Percentiles rank a stretch among this genome's conserved stretches.
Evolutionary conservation across 2,329 filamentous ascomycete genomes (phyloP).

Genomic region (Talaromyces amestolkiae): DNA sequence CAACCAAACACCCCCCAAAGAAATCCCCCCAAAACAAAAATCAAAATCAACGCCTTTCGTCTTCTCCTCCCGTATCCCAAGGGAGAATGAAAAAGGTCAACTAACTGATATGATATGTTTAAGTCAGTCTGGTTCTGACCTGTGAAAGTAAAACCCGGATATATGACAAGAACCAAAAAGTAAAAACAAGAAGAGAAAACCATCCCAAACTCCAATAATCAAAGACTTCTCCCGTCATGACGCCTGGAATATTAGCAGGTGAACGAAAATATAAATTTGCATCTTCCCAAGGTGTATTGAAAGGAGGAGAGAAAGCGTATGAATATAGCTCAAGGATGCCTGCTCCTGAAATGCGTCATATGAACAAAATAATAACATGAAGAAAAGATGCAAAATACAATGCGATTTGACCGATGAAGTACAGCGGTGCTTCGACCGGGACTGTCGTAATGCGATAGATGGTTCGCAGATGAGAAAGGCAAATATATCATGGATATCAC

Average conservation of each 20-base stretch:
- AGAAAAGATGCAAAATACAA: conserved; percentile 6
- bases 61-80: background rate
- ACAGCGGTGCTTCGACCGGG: conserved; percentile 1
- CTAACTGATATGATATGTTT: background rate
- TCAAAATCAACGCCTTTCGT: background rate
- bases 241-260: conserved; percentile 3
- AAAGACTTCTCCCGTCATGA: background rate
- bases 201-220: background rate
- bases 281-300: background rate
- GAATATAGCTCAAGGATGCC: conserved; percentile 15
- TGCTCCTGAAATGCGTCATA: conserved; percentile 18
- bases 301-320: background rate
- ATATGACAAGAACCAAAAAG: conserved; percentile 20
- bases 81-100: background rate
- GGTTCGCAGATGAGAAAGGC: background rate
- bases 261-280: background rate
- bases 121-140: conserved; percentile 13
- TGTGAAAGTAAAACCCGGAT: conserved; percentile 3
- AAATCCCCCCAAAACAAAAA: background rate
- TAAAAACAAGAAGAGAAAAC: conserved; percentile 12
- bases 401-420: background rate
- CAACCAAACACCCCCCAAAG: conserved; percentile 3
- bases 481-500: conserved; percentile 20
- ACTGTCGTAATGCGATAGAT: background rate
- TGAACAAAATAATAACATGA: conserved; percentile 11